Base-by-base conservation (phyloP, 257 asterid species). In the Petunia axillaris region DNA sequence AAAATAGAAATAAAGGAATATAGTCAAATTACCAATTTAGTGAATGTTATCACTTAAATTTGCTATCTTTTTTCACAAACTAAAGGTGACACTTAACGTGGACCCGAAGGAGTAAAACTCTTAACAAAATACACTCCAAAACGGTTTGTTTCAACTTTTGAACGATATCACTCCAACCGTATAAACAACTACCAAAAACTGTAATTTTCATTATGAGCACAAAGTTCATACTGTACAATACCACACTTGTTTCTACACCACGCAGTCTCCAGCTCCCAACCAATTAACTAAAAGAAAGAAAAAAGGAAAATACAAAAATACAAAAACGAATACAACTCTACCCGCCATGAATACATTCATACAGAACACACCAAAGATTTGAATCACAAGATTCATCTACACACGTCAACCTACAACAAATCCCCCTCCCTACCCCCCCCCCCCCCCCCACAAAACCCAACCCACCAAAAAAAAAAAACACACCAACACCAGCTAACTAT, bases 401-500 rank as follows among this genome's bases (percentile, higher is more conserved):
- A 78, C 86, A 87, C 83, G 85, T 35, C 77, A 16, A 81, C 68
- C 78, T 79, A 79, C 77, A 60, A 64, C n/a, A 15, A 54, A 64
- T 74, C 40, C 76, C 80, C 0, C 25, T 25, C 25, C 25, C 25
- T 25, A 25, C 25, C 25, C 25, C 25, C 25, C 25, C 25, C 25
- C 25, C 25, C 25, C 25, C 25, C 25, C 25, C 25, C 25, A 25
- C 25, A 25, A 25, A 25, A 25, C 25, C 25, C 25, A 25, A 25
- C 25, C 25, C 25, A 25, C 25, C 25, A 25, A 25, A 25, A 25
- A 25, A 25, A 25, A 25, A 25, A 25, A 25, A 41, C 60, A 79
- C 65, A 5, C 2, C 35, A 38, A 65, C 68, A 76, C 40, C 75
- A 70, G 79, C 68, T 84, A 80, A 74, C 88, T 89, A 81, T 93